Percentiles rank a stretch among this genome's conserved stretches.
These are phyloP conservation scores for Phytophthora aleatoria DNA, from an alignment of 352 stramenopile genomes.

Conservation along the genomic window DNA sequence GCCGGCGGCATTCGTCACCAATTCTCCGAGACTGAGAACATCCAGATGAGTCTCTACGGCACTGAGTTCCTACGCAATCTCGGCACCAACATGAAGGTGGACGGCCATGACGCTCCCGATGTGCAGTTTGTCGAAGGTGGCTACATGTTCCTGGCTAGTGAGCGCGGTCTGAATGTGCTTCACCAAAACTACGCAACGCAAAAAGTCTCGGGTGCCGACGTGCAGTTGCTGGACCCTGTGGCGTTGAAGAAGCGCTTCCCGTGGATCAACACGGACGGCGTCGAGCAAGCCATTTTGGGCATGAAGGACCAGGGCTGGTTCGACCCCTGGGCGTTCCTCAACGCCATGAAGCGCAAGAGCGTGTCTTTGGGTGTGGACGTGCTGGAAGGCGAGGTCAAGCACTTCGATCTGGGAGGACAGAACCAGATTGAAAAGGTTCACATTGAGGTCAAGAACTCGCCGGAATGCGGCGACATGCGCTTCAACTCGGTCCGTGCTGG, in stretches of 20 bases:
- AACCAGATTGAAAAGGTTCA: slow-evolving; percentile 72
- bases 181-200: slow-evolving; percentile 57
- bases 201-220: slow-evolving; percentile 49
- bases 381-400: slow-evolving; percentile 70
- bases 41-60: slow-evolving; percentile 83
- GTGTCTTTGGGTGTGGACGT: slow-evolving; percentile 73
- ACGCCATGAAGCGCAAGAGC: slow-evolving; percentile 77
- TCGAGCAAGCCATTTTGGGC: slow-evolving; percentile 65
- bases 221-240: slow-evolving; percentile 56
- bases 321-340: slow-evolving; percentile 82
- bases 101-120: slow-evolving; percentile 60
- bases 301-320: slow-evolving; percentile 85
- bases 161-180: slow-evolving; percentile 62
- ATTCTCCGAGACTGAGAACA: slow-evolving; percentile 79
- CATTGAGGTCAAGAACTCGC: slow-evolving; percentile 40
- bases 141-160: slow-evolving; percentile 81
- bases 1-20: slow-evolving; percentile 81
- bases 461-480: slow-evolving; percentile 24
- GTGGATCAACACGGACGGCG: slow-evolving; percentile 74
- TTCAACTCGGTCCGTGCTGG: slow-evolving; percentile 44
- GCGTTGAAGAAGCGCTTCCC: slow-evolving; percentile 69
- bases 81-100: slow-evolving; percentile 55
- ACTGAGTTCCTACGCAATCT: slow-evolving; percentile 68
- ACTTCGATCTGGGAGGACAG: slow-evolving; percentile 55
- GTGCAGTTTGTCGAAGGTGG: slow-evolving; percentile 82